Base-by-base conservation (phyloP, 495 filamentous ascomycete genomes). In the Ramalina peruviana region DNA sequence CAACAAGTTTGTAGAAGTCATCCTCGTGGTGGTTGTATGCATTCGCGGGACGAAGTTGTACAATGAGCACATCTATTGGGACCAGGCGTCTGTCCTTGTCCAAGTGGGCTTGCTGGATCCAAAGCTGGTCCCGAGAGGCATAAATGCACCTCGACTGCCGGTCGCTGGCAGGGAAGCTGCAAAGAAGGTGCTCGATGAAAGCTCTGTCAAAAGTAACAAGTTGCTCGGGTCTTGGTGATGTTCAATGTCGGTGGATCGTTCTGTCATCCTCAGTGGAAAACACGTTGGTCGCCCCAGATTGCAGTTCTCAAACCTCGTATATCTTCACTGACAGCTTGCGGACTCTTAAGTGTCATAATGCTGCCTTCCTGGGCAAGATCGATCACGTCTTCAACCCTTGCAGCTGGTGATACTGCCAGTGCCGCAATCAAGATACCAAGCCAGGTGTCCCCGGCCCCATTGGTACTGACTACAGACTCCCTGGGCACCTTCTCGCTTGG, bases 381-480 rank as follows among this genome's bases (percentile, higher is more conserved):
- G 45, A 76, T 58, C 23, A 73, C 52, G 36, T 75, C 62, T 46
- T 71, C 67, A 30, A 72, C 54, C 10, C 54, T 42, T 49, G 48
- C 59, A 7, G 44, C 46, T 4, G 52, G 54, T 43, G 65, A 51
- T 43, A 51, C 65, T 5, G 70, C 68, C 55, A 84, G 58, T 19
- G 84, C 83, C 1, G 87, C 81, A 20, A 94, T 67, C 30, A 94
- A 38, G 15, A 86, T 82, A 3, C 90, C 92, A 2, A 92, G 67
- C 55, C 96, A 86, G 0, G 92, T 97, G 66, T 98, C 92, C 5
- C 92, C 92, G 0, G 87, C 88, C 0, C 89, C 92, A 61, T 96
- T 98, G 12, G 96, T 92, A 54, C 85, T 90, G 12, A 90, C 80
- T 4, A 94, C 70, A 26, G 87, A 76, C 15, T 73, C 62, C 0